These are phyloP conservation scores for Diplotaxis tenuifolia DNA, from an alignment of 345 rosid species.

Conservation along the genomic window DNA sequence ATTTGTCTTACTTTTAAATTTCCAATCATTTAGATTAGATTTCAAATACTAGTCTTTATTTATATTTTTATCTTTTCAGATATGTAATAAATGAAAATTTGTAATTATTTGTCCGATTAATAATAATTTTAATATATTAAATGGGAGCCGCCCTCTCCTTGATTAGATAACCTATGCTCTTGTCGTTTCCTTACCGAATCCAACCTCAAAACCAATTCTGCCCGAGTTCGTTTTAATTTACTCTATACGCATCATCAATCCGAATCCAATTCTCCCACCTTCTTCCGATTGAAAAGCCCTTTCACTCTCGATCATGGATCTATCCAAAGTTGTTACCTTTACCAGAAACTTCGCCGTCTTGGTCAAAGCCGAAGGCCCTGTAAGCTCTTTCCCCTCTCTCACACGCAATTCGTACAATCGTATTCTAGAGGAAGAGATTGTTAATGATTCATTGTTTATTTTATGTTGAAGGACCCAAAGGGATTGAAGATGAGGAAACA, in stretches of 20 bases:
- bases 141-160: background rate
- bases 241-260: background rate
- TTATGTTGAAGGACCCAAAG: constrained; percentile 65
- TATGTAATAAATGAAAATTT: too few relatives aligned
- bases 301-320: constrained; percentile 46
- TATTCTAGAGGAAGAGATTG: background rate
- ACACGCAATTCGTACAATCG: background rate
- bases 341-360: constrained; percentile 62
- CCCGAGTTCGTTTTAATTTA: background rate
- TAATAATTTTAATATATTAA: too few relatives aligned
- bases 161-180: background rate
- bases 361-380: constrained; percentile 88
- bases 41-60: too few relatives aligned
- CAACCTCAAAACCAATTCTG: background rate
- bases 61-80: too few relatives aligned
- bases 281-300: background rate
- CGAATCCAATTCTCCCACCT: constrained; percentile 1
- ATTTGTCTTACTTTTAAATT: background rate
- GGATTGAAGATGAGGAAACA: constrained; percentile 89
- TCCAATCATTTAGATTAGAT: too few relatives aligned
- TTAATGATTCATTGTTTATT: background rate
- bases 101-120: too few relatives aligned
- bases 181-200: constrained; percentile 1
- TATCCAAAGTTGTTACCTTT: constrained; percentile 49
- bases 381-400: constrained; percentile 37